These are phyloP conservation scores for Echinochloa phyllopogon DNA, from an alignment of 176 grass and related monocot species.

Conservation along the genomic window DNA sequence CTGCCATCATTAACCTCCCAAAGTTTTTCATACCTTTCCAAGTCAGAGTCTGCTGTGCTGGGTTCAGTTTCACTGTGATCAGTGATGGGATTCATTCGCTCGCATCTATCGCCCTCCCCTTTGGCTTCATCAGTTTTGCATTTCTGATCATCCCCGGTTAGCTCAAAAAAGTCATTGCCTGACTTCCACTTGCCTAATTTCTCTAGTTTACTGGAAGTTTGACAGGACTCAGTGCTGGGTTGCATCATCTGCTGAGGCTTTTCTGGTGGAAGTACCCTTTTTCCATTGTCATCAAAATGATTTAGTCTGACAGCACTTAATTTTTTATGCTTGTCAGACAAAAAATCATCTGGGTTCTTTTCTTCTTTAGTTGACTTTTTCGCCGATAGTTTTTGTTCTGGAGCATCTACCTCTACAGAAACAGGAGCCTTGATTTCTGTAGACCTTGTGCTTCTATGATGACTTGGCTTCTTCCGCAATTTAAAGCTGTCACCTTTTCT, in stretches of 20 bases:
- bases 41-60: conserved; percentile 33
- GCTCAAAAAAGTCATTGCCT: conserved; percentile 82
- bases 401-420: conserved; percentile 41
- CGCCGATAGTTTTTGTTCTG: conserved; percentile 13
- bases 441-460: conserved; percentile 54
- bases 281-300: conserved; percentile 45
- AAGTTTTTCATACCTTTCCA: conserved; percentile 55
- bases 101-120: conserved; percentile 27
- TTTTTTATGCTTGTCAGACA: conserved; percentile 38
- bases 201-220: conserved; percentile 54
- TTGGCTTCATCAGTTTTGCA: conserved; percentile 33
- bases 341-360: conserved; percentile 31
- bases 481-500: conserved; percentile 82
- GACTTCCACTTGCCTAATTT: conserved; percentile 83
- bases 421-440: conserved; percentile 50
- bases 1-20: conserved; percentile 51
- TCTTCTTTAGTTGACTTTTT: conserved; percentile 43
- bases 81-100: conserved; percentile 16
- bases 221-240: conserved; percentile 38
- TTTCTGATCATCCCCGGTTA: conserved; percentile 54
- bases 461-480: conserved; percentile 62
- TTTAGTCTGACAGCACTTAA: conserved; percentile 22
- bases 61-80: conserved; percentile 44
- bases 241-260: conserved; percentile 47
- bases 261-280: conserved; percentile 32